Conservation (phyloP, 192 early-diverging fungal species). For the Pecoramyces ruminantium region DNA sequence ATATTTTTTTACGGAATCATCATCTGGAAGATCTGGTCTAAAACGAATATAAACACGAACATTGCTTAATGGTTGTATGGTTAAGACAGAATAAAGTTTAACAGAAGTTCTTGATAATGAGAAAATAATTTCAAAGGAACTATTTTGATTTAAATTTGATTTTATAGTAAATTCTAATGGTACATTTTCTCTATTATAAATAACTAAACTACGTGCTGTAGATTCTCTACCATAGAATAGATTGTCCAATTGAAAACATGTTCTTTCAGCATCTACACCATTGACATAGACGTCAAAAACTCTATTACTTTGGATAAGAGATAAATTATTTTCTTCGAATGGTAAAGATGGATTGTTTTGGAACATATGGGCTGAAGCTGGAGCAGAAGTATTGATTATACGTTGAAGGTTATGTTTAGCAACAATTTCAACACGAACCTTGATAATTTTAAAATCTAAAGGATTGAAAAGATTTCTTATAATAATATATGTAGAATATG, state of each 20-base stretch:
- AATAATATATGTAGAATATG: constrained; percentile 52
- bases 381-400: background rate
- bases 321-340: background rate
- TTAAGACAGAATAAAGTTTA: constrained; percentile 52
- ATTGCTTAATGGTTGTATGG: constrained; percentile 42
- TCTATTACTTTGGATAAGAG: constrained; percentile 14
- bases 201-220: constrained; percentile 49
- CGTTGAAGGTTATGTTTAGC: constrained; percentile 21
- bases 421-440: constrained; percentile 54
- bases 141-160: constrained; percentile 38
- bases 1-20: background rate
- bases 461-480: constrained; percentile 58
- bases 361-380: background rate
- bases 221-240: constrained; percentile 57
- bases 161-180: constrained; percentile 62
- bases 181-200: constrained; percentile 52
- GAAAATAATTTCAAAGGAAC: constrained; percentile 53
- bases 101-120: constrained; percentile 52
- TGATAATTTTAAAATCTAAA: constrained; percentile 51
- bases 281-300: constrained; percentile 65
- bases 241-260: constrained; percentile 47
- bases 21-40: constrained; percentile 12
- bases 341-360: background rate
- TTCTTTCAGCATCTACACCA: constrained; percentile 24
- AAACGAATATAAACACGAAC: constrained; percentile 53